Conservation (phyloP, 768 basidiomycete species). For the Cyclocybe aegerita region DNA sequence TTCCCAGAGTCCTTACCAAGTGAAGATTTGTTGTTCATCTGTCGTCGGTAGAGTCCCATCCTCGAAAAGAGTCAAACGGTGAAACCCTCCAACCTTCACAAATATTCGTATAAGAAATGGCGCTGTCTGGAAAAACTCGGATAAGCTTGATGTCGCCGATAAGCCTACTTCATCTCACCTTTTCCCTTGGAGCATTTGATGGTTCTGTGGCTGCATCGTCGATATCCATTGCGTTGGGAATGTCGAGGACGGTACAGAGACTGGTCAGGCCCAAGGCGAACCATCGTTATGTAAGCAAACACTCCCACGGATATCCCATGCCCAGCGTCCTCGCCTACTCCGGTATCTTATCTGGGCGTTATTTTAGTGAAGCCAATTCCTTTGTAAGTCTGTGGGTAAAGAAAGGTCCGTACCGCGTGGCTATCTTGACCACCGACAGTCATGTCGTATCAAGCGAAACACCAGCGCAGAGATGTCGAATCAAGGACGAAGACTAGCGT, state of each 20-base stretch:
- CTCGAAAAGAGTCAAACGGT: constrained; percentile 72
- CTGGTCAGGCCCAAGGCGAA: background rate
- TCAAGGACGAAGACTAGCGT: background rate
- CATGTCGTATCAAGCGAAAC: no score
- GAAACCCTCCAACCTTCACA: constrained; percentile 79
- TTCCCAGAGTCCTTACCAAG: constrained; percentile 50
- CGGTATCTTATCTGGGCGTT: no score
- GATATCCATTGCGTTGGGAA: constrained; percentile 12
- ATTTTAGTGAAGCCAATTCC: no score
- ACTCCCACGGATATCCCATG: no score
- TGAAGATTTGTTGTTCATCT: constrained; percentile 82
- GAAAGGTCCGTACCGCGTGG: no score
- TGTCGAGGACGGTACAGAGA: constrained; percentile 6
- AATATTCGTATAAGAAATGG: constrained; percentile 84
- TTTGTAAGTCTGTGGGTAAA: no score
- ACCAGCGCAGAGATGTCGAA: no score
- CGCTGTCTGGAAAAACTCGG: constrained; percentile 47
- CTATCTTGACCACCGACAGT: no score
- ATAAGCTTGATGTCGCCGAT: background rate
- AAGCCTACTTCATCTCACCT: constrained; percentile 32
- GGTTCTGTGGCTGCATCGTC: constrained; percentile 38
- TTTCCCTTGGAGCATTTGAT: constrained; percentile 55
- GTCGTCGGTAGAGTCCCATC: constrained; percentile 74
- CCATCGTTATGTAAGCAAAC: no score
- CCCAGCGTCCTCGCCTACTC: no score